These are phyloP conservation scores for Penicillium manginii DNA, from an alignment of 495 filamentous ascomycete species.

Conservation along the genomic window DNA sequence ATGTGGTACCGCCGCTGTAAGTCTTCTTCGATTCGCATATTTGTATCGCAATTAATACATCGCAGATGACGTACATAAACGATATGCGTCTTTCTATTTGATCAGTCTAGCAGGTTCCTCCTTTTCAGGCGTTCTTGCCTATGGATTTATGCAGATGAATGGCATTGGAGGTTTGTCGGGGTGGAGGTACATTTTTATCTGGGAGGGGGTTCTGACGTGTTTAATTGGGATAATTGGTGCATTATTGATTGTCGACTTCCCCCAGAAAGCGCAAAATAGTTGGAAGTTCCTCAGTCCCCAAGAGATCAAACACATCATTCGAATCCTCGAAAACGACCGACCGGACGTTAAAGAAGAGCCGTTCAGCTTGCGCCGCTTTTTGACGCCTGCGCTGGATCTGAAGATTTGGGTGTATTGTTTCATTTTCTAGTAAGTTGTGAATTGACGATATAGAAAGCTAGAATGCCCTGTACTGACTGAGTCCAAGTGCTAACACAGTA, in stretches of 20 bases:
- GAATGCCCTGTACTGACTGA: background rate
- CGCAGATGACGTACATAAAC: constrained; percentile 48
- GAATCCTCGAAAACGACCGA: constrained; percentile 54
- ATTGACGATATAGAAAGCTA: no score
- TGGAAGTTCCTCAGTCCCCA: constrained; percentile 48
- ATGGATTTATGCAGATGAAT: constrained; percentile 54
- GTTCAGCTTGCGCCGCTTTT: constrained; percentile 39
- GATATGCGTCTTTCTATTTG: constrained; percentile 61
- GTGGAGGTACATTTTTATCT: constrained; percentile 56
- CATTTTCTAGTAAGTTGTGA: constrained; percentile 58
- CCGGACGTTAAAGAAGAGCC: constrained; percentile 46
- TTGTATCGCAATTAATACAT: background rate
- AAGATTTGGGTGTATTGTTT: constrained; percentile 74
- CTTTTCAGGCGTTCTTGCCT: constrained; percentile 60
- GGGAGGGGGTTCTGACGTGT: constrained; percentile 34
- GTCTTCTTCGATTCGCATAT: background rate
- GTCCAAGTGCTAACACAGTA: constrained; percentile 11
- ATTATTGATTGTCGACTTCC: constrained; percentile 55
- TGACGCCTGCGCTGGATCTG: constrained; percentile 56
- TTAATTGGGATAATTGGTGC: constrained; percentile 40
- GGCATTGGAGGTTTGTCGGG: constrained; percentile 45
- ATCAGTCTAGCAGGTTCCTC: constrained; percentile 56
- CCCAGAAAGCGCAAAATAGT: constrained; percentile 43
- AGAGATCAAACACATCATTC: constrained; percentile 52
- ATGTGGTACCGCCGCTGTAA: constrained; percentile 19